phyloP scores from a whole-genome alignment of 345 rosid species.

The Cardamine chenopodiifolia region DNA sequence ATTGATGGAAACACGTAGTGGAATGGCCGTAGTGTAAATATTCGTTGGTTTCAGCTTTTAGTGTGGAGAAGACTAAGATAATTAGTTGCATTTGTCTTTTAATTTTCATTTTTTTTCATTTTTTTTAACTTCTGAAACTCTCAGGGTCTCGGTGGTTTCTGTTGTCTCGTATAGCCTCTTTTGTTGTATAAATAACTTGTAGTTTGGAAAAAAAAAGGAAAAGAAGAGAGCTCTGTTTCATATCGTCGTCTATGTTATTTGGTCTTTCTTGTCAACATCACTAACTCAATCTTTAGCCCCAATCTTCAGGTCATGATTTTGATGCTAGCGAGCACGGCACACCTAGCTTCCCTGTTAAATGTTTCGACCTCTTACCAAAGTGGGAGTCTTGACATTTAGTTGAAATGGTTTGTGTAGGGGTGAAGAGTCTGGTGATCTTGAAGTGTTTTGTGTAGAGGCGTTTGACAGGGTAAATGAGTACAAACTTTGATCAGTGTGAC shows the following conservation, averaged over 20 bases:
- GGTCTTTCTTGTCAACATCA: slow-evolving; percentile 48
- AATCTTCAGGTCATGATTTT: slow-evolving; percentile 50
- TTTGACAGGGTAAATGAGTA: too few relatives aligned
- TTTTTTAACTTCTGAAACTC: slow-evolving; percentile 12
- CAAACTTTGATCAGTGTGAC: too few relatives aligned
- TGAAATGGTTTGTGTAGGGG: too few relatives aligned
- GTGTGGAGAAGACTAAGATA: slow-evolving; percentile 30
- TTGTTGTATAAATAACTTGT: slow-evolving; percentile 31
- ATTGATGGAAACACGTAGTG: slow-evolving; percentile 17
- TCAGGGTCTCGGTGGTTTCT: neutral
- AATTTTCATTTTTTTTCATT: neutral
- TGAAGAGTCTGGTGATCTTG: too few relatives aligned
- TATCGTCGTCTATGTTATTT: neutral
- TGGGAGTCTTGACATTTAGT: neutral
- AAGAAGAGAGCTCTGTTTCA: slow-evolving; percentile 6
- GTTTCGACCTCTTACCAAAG: neutral
- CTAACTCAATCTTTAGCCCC: slow-evolving; percentile 19
- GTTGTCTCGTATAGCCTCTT: slow-evolving; percentile 3
- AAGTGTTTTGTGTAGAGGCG: too few relatives aligned
- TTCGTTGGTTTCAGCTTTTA: slow-evolving; percentile 29
- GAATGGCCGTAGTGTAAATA: slow-evolving; percentile 26
- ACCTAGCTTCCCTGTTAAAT: slow-evolving; percentile 40
- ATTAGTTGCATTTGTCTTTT: slow-evolving; percentile 2
- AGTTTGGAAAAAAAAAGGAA: neutral
- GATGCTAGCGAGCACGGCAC: slow-evolving; percentile 53